Conservation (phyloP, 1,284 basidiomycete genomes). For the Ceratobasidium sp. region DNA sequence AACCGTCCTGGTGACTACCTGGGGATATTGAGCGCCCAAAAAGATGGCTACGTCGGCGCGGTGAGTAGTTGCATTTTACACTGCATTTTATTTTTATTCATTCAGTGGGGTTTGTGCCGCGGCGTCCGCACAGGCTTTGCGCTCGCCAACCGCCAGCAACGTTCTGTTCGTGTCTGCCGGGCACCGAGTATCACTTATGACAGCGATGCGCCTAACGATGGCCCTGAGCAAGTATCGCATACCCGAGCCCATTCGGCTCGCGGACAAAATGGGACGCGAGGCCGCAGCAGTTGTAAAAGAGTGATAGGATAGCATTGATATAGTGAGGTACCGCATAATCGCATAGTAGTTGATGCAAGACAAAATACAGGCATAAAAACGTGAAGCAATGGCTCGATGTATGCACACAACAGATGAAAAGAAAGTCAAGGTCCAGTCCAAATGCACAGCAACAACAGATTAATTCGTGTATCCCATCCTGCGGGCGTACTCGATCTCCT, state of each 20-base stretch:
- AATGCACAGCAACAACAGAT: slow-evolving; percentile 17
- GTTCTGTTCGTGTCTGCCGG: slow-evolving; percentile 51
- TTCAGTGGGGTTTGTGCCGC: not conserved
- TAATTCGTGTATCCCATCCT: slow-evolving; percentile 82
- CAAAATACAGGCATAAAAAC: slow-evolving; percentile 17
- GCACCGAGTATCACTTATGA: slow-evolving; percentile 49
- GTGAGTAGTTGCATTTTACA: slow-evolving; percentile 23
- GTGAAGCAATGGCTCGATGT: slow-evolving; percentile 54
- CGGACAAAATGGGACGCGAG: slow-evolving; percentile 48
- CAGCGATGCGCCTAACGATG: slow-evolving; percentile 47
- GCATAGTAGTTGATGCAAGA: slow-evolving; percentile 32
- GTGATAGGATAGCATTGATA: slow-evolving; percentile 23
- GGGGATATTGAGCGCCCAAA: slow-evolving; percentile 44
- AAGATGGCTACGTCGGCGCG: slow-evolving; percentile 47
- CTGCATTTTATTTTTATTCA: not conserved
- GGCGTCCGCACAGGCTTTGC: slow-evolving; percentile 47
- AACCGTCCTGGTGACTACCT: slow-evolving; percentile 49
- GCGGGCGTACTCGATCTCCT: slow-evolving; percentile 85
- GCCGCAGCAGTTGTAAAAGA: slow-evolving; percentile 23
- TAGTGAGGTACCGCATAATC: slow-evolving; percentile 17
- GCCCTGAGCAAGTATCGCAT: slow-evolving; percentile 47
- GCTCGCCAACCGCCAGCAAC: slow-evolving; percentile 47
- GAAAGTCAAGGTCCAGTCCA: slow-evolving; percentile 20
- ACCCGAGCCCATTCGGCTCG: slow-evolving; percentile 51
- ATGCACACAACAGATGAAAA: slow-evolving; percentile 81